Evolutionary conservation across 164 flowering plant species (phyloP).

Genomic region (Aristolochia contorta): DNA sequence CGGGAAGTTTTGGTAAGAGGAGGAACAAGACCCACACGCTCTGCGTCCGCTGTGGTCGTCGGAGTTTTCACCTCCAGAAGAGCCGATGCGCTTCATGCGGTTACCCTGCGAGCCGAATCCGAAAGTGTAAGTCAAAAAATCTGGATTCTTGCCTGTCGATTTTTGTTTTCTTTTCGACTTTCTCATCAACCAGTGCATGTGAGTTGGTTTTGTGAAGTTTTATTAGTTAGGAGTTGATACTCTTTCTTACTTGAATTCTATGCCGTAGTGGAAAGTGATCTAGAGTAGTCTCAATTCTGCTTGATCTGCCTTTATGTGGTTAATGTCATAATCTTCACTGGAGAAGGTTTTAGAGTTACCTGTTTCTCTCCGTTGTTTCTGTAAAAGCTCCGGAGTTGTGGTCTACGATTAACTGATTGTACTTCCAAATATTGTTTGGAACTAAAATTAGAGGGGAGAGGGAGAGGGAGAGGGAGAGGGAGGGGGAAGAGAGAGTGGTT

Average conservation of each 20-base stretch:
- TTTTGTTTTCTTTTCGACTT: neutral
- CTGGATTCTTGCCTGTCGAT: neutral
- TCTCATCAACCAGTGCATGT: neutral
- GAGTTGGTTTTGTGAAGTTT: neutral
- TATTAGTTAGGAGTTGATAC: too few species aligned
- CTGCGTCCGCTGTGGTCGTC: conserved; percentile 40
- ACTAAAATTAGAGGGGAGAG: too few species aligned
- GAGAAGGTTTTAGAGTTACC: too few species aligned
- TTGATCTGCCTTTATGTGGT: neutral
- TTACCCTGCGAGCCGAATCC: conserved; percentile 27
- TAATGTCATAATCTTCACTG: neutral
- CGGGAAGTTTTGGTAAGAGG: conserved; percentile 44
- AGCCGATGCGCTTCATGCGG: conserved; percentile 37
- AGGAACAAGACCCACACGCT: conserved; percentile 48
- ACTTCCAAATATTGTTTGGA: too few species aligned
- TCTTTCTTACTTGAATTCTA: too few species aligned
- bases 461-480: too few species aligned
- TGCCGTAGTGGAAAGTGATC: neutral
- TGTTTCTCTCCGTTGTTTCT: too few species aligned
- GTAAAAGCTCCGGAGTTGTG: too few species aligned
- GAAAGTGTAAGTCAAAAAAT: conserved; percentile 20
- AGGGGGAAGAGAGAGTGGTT: too few species aligned
- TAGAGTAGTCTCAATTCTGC: neutral
- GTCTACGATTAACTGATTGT: too few species aligned
- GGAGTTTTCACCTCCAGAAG: conserved; percentile 46